These are phyloP conservation scores for Neohortaea acidophila DNA, from an alignment of 495 filamentous ascomycete species.

Conservation along the genomic window DNA sequence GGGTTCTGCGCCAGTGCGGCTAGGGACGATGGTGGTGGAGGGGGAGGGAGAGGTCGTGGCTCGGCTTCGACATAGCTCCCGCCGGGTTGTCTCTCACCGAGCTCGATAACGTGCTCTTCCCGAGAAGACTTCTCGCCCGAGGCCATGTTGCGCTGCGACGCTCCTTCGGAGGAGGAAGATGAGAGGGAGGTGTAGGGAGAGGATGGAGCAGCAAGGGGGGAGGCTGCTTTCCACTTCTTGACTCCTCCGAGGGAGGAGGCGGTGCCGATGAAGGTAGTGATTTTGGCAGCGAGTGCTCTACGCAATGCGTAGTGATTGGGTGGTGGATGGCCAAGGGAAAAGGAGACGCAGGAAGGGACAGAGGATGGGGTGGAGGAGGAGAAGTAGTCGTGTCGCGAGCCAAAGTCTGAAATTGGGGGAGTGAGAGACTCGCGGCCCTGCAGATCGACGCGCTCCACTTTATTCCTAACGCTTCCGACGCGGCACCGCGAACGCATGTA, in stretches of 20 bases:
- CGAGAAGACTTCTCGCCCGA: constrained; percentile 1
- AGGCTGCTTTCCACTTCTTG: constrained; percentile 6
- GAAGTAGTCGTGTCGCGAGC: too few species aligned
- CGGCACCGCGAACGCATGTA: too few species aligned
- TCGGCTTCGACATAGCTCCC: constrained; percentile 32
- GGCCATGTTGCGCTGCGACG: too few species aligned
- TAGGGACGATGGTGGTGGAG: constrained; percentile 7
- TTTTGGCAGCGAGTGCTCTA: constrained; percentile 3
- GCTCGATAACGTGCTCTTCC: constrained; percentile 18
- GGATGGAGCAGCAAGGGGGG: constrained; percentile 7
- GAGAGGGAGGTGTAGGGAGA: constrained; percentile 4
- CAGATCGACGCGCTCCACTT: too few species aligned
- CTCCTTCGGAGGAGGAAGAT: too few species aligned
- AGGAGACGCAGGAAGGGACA: too few species aligned
- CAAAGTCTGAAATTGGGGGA: too few species aligned
- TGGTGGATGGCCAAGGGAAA: neutral
- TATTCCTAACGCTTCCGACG: too few species aligned
- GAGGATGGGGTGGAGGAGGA: too few species aligned
- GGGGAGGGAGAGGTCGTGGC: constrained; percentile 27
- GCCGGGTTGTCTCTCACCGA: constrained; percentile 35
- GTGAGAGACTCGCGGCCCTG: too few species aligned
- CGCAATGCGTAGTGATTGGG: neutral
- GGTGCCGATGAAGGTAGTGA: constrained; percentile 10
- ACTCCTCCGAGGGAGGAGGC: constrained; percentile 7
- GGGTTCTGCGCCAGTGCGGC: constrained; percentile 44